Evolutionary conservation across 2,329 filamentous ascomycete genomes (phyloP), one percentile per base, ranked within the genome.

Genomic region (Colletotrichum cordylinicola): DNA sequence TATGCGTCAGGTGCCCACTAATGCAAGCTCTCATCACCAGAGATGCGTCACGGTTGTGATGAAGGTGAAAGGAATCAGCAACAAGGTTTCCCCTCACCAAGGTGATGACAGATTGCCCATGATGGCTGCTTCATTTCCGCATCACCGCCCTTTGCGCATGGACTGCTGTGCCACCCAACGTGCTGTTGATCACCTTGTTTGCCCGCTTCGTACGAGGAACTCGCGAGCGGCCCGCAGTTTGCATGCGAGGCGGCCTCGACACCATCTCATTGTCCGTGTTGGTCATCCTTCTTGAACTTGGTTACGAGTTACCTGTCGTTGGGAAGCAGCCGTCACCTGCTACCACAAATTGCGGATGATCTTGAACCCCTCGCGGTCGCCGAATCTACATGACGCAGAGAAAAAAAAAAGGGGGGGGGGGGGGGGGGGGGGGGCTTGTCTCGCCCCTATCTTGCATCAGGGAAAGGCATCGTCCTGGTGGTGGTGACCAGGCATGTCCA

Each of bases 21-120:
- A 75, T 75, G 73, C 73, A 75, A 64, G 70, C 39, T 68, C 37
- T 24, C 33, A 35, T 73, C 73, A 75, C 73, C 69, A 67, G 35
- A 43, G 43, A 33, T 68, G 56, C 56, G 70, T 72, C 73, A 29
- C 21, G 48, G 10, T 52, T 56, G 55, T 62, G 69, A 67, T 70
- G 24, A 64, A 33, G 24, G 62, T 48, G 64, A 43, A 56, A 33
- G 37, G 18, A 31, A 39, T 58, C 16, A 16, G 39, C 37, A 67
- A 21, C 43, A 39, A 18, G 58, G 31, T n/a, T 43, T 43, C 24
- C 64, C 55, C 61, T 68, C 70, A 56, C 66, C 64, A 73, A 58
- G 70, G 70, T 52, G 62, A 72, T 48, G 56, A 48, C 21, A n/a
- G 62, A 15, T 61, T 62, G 64, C 16, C 31, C 33, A 43, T 61